These are phyloP conservation scores for Alternaria ventricosa DNA, from an alignment of 2,329 filamentous ascomycete genomes.

Conservation along the genomic window DNA sequence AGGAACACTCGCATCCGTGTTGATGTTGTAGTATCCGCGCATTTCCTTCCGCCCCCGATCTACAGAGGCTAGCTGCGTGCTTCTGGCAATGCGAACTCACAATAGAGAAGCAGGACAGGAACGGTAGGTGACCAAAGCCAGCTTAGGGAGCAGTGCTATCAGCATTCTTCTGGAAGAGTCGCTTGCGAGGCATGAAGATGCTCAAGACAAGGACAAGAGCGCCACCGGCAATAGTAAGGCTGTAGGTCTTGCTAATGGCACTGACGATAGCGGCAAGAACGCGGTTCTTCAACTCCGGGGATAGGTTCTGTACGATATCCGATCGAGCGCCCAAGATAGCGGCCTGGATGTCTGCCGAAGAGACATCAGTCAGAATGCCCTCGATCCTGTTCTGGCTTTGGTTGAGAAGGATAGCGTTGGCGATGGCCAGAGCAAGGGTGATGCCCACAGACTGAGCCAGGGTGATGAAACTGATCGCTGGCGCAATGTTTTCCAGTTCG, in stretches of 20 bases:
- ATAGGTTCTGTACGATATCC: not conserved
- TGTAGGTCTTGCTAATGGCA: slow-evolving; percentile 8
- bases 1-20: not conserved
- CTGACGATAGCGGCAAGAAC: slow-evolving; percentile 4
- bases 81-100: not conserved
- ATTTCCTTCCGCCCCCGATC: not conserved
- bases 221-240: slow-evolving; percentile 1
- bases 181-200: not conserved
- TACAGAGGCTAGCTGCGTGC: not conserved
- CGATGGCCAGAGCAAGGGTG: slow-evolving; percentile 5
- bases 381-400: not conserved
- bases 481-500: slow-evolving; percentile 7
- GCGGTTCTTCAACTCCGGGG: not conserved
- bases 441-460: slow-evolving; percentile 19
- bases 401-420: not conserved
- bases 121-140: not conserved
- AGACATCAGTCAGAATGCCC: not conserved
- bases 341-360: not conserved
- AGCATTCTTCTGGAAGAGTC: not conserved
- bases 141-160: not conserved
- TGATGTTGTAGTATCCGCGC: not conserved
- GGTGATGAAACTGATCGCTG: slow-evolving; percentile 21
- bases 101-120: not conserved
- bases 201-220: not conserved
- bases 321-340: not conserved